These are phyloP conservation scores for Nicotiana attenuata DNA, from an alignment of 257 asterid genomes.

Conservation along the genomic window DNA sequence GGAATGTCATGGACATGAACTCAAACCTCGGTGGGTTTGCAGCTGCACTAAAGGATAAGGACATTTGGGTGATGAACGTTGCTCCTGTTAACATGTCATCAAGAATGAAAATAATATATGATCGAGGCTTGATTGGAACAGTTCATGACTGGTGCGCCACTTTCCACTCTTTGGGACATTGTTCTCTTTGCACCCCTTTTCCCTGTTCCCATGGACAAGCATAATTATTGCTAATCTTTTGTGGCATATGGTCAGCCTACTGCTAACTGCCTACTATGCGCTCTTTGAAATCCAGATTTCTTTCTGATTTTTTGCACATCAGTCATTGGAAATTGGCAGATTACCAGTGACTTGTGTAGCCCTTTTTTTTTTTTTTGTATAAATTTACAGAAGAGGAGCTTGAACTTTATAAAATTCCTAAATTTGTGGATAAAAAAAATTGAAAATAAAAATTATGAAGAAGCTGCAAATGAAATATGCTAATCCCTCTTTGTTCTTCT, in stretches of 20 bases:
- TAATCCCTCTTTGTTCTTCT: neutral
- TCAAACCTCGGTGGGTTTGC: constrained; percentile 92
- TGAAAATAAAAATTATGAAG: neutral
- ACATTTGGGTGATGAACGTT: constrained; percentile 96
- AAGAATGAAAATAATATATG: constrained; percentile 68
- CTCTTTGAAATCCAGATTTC: neutral
- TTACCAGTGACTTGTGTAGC: neutral
- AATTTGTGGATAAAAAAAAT: neutral
- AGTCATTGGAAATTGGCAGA: neutral
- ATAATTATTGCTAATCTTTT: neutral
- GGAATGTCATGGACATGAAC: constrained; percentile 97
- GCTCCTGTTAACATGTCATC: constrained; percentile 66
- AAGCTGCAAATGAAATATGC: neutral
- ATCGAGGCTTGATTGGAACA: constrained; percentile 89
- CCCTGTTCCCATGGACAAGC: neutral
- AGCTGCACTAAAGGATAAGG: constrained; percentile 74
- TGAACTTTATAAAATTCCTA: neutral
- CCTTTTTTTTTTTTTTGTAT: neutral
- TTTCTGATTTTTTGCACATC: neutral
- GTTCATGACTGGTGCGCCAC: constrained; percentile 74
- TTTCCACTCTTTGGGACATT: neutral
- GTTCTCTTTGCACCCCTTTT: neutral
- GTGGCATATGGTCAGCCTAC: neutral
- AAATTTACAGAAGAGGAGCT: neutral
- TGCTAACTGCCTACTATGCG: neutral